phyloP scores from a whole-genome alignment of 345 rosid genomes.

The Rhizophora mangle region DNA sequence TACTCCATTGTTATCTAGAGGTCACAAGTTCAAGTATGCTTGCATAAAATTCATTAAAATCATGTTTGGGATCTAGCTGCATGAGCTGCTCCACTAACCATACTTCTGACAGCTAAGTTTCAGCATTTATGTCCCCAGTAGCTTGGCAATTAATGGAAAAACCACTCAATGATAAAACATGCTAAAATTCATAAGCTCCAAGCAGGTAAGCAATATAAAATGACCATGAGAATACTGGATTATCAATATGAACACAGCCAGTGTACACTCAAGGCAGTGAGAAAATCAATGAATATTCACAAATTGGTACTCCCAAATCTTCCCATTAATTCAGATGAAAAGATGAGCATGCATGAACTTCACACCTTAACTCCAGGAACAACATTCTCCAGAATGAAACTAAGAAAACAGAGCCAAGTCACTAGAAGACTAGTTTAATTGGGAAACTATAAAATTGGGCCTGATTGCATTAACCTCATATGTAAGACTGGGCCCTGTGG shows the following conservation, averaged over 20 bases:
- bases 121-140: background rate
- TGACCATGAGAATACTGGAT: background rate
- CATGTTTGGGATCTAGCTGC: background rate
- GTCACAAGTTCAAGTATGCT: background rate
- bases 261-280: background rate
- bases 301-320: background rate
- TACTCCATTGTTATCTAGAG: background rate
- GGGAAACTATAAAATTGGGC: background rate
- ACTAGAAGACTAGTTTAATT: background rate
- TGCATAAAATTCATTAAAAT: background rate
- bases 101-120: background rate
- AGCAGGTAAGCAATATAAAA: background rate
- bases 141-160: background rate
- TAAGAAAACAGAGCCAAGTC: background rate
- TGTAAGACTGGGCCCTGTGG: conserved; percentile 52
- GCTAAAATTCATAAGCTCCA: background rate
- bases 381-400: background rate
- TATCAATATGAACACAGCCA: background rate
- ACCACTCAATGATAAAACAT: background rate
- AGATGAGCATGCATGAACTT: background rate
- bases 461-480: conserved; percentile 62
- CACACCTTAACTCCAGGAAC: background rate
- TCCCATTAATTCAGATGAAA: background rate
- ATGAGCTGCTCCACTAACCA: background rate
- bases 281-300: background rate